Percentiles rank a stretch among this genome's conserved stretches.
These are phyloP conservation scores for Otatea glauca DNA, from an alignment of 176 grass and related monocot genomes.

Conservation along the genomic window DNA sequence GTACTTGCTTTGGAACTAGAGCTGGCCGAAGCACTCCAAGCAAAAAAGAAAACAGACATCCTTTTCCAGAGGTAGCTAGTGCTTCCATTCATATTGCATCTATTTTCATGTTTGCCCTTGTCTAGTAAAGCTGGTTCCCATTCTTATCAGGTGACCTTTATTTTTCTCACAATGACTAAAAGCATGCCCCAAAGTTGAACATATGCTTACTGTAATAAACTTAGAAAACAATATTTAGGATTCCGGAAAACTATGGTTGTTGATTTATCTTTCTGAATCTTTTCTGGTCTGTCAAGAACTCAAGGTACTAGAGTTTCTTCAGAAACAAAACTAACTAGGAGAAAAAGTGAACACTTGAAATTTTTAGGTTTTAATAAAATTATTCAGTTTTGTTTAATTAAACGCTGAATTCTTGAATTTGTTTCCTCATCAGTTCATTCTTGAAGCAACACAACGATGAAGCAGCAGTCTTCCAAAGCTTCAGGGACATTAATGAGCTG, in stretches of 20 bases:
- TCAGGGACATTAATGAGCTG: conserved; percentile 96
- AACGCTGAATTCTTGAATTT: neutral
- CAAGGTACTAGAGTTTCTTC: conserved; percentile 11
- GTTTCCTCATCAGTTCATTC: conserved; percentile 65
- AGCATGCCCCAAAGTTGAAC: neutral
- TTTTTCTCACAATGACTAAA: neutral
- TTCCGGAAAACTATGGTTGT: neutral
- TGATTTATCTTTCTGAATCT: conserved; percentile 22
- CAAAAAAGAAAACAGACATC: conserved; percentile 77
- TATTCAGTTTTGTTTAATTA: neutral
- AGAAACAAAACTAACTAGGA: neutral
- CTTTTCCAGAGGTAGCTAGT: conserved; percentile 76
- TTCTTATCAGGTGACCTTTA: neutral
- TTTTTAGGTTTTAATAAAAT: conserved; percentile 3
- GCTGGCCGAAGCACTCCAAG: conserved; percentile 81
- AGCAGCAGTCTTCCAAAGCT: conserved; percentile 83
- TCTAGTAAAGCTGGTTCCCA: neutral
- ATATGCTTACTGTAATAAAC: neutral
- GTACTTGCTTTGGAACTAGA: conserved; percentile 95
- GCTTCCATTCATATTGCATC: neutral
- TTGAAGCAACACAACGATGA: conserved; percentile 90
- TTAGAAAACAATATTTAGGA: neutral
- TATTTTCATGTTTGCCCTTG: conserved; percentile 14
- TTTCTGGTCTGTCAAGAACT: neutral
- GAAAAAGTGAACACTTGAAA: neutral